Evolutionary conservation across 1,284 basidiomycete genomes (phyloP).

Genomic region (Cryptococcus jaspeensis): DNA sequence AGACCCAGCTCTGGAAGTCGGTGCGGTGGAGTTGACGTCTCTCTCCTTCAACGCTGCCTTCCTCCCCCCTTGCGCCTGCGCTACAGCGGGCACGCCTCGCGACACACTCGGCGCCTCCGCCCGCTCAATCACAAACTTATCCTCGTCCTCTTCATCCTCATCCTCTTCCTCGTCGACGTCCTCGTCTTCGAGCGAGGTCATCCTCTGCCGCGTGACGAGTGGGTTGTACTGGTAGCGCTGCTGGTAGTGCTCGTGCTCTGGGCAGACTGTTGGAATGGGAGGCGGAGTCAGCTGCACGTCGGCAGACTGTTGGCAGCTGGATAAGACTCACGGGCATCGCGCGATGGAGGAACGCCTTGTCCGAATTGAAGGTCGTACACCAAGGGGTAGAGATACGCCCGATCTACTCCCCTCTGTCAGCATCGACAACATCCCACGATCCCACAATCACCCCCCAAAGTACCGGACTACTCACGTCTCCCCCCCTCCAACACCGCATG

Average conservation of each 20-base stretch:
- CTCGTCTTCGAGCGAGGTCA: not conserved
- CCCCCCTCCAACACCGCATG: slow-evolving; percentile 28
- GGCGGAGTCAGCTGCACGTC: not conserved
- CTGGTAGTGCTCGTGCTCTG: slow-evolving; percentile 48
- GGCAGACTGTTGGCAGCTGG: not conserved
- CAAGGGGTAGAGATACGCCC: slow-evolving; percentile 34
- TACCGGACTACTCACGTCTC: slow-evolving; percentile 41
- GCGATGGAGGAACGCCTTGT: slow-evolving; percentile 33
- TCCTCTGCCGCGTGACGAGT: slow-evolving; percentile 14
- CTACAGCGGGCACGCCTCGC: not conserved
- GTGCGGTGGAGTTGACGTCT: slow-evolving; percentile 10
- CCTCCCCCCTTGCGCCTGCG: not conserved
- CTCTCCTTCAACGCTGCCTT: slow-evolving; percentile 12
- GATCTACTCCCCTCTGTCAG: slow-evolving; percentile 23
- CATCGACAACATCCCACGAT: not conserved
- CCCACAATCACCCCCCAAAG: no score
- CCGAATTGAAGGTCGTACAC: slow-evolving; percentile 42
- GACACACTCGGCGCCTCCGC: not conserved
- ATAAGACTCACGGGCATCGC: slow-evolving; percentile 23
- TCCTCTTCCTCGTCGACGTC: slow-evolving; percentile 7
- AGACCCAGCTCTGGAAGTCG: no score
- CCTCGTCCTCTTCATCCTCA: slow-evolving; percentile 18
- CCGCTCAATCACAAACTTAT: slow-evolving; percentile 9
- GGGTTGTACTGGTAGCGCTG: slow-evolving; percentile 38
- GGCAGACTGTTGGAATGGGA: slow-evolving; percentile 37